Conservation (phyloP, 805 yeast genomes). For the Torulaspora maleeae region DNA sequence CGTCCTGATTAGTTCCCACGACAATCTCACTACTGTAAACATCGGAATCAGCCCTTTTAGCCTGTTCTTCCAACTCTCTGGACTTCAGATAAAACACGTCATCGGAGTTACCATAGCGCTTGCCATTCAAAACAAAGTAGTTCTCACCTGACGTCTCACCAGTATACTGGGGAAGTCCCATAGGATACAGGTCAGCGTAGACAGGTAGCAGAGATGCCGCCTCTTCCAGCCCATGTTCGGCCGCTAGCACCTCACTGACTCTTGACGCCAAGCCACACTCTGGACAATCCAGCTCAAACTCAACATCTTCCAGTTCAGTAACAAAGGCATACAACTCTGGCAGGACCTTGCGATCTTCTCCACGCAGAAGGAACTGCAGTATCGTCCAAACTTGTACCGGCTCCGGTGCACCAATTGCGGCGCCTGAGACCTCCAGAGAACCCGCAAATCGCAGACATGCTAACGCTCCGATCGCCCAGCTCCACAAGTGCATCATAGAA, state of each 20-base stretch:
- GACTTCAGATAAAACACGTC: slow-evolving; percentile 79
- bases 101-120: slow-evolving; percentile 54
- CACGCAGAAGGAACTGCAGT: slow-evolving; percentile 7
- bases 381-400: slow-evolving; percentile 15
- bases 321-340: slow-evolving; percentile 15
- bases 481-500: neutral
- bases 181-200: slow-evolving; percentile 20
- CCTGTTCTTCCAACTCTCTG: slow-evolving; percentile 31
- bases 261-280: neutral
- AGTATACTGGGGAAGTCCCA: slow-evolving; percentile 10
- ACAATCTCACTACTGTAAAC: slow-evolving; percentile 55
- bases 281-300: neutral
- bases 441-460: neutral
- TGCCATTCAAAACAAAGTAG: slow-evolving; percentile 27
- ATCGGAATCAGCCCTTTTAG: slow-evolving; percentile 15
- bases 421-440: slow-evolving; percentile 1
- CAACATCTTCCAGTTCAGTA: slow-evolving; percentile 11
- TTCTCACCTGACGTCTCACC: slow-evolving; percentile 7
- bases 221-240: slow-evolving; percentile 9
- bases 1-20: slow-evolving; percentile 45
- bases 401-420: slow-evolving; percentile 13
- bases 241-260: slow-evolving; percentile 2
- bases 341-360: slow-evolving; percentile 6
- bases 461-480: neutral
- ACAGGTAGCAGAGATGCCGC: slow-evolving; percentile 18